Evolutionary conservation across 139 green algal species (phyloP).

Genomic region (Auxenochlorella protothecoides): DNA sequence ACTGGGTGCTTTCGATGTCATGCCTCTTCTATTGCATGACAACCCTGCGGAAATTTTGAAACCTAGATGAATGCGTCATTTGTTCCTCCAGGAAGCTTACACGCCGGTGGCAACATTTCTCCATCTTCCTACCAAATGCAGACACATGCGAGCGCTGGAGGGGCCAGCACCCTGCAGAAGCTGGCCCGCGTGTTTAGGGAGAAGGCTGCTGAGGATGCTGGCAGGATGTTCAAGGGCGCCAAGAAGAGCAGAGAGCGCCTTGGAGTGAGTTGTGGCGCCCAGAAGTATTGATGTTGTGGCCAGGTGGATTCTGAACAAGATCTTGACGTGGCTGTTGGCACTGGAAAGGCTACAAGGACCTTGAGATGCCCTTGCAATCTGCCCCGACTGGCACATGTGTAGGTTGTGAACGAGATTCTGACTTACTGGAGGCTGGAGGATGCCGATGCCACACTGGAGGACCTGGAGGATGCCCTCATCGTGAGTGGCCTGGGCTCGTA

Average conservation of each 20-base stretch:
- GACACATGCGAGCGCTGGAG: neutral
- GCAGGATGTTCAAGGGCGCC: constrained; percentile 81
- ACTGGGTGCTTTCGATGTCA: too few relatives aligned
- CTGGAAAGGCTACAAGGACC: too few relatives aligned
- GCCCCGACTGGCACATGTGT: neutral
- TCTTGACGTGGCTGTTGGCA: neutral
- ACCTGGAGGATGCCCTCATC: constrained; percentile 90
- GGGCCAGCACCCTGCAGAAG: constrained; percentile 40
- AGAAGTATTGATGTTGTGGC: neutral
- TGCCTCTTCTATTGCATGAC: too few relatives aligned
- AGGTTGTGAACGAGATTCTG: constrained; percentile 91
- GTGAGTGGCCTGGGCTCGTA: constrained; percentile 21
- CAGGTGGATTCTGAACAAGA: too few relatives aligned
- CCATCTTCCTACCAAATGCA: neutral
- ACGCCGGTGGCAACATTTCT: neutral
- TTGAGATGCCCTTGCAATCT: too few relatives aligned
- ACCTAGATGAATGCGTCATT: neutral
- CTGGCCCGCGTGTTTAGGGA: constrained; percentile 81
- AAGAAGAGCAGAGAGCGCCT: constrained; percentile 82
- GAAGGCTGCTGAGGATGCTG: constrained; percentile 77
- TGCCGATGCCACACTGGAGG: constrained; percentile 79
- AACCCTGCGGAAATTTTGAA: neutral
- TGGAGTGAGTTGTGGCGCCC: constrained; percentile 40
- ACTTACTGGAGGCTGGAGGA: constrained; percentile 89
- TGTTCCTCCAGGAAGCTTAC: neutral